These are phyloP conservation scores for Dactylonectria macrodidyma DNA, from an alignment of 2,329 filamentous ascomycete species.

Conservation along the genomic window DNA sequence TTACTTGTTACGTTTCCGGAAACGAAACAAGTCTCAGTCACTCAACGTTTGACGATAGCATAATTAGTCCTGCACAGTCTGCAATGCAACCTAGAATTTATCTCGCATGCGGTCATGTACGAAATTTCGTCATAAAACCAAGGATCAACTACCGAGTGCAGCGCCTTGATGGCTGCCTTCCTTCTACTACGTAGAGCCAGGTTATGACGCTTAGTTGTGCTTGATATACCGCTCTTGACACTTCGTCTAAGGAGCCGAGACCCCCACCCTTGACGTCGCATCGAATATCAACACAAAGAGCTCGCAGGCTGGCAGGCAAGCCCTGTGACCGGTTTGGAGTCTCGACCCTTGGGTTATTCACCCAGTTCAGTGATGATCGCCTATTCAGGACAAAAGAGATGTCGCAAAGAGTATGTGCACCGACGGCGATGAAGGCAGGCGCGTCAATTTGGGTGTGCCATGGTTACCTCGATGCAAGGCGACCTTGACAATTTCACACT, in stretches of 20 bases:
- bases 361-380: conserved; percentile 5
- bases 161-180: background rate
- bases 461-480: conserved; percentile 2
- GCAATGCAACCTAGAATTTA: conserved; percentile 6
- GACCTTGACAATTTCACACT: background rate
- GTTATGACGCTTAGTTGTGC: conserved; percentile 17
- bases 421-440: conserved; percentile 13
- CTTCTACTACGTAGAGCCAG: conserved; percentile 2
- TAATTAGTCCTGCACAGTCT: background rate
- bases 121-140: conserved; percentile 10
- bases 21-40: conserved; percentile 31
- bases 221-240: conserved; percentile 16
- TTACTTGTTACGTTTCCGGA: conserved; percentile 9
- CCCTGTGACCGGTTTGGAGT: background rate
- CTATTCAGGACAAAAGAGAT: conserved; percentile 11
- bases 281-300: conserved; percentile 9
- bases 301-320: conserved; percentile 3
- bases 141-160: conserved; percentile 1
- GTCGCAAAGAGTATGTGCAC: conserved; percentile 11
- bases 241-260: conserved; percentile 1
- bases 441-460: background rate
- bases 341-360: background rate
- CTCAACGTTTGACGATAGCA: conserved; percentile 22
- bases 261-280: conserved; percentile 1
- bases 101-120: background rate